Conservation (phyloP, 495 filamentous ascomycete genomes). For the Aspergillus incahuasiensis region DNA sequence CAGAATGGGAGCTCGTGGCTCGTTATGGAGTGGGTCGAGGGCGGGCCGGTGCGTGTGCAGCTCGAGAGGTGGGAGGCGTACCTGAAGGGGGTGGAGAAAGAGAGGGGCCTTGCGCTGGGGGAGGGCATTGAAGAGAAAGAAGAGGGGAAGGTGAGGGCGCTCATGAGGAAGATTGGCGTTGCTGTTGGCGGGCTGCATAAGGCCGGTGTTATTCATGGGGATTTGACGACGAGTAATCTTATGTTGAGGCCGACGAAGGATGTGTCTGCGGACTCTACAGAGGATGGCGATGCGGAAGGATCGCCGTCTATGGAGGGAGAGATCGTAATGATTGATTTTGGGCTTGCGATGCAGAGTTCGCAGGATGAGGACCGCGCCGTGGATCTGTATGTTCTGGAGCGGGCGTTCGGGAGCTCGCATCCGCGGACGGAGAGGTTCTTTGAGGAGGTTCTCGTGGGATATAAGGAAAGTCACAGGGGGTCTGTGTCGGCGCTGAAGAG, state of each 20-base stretch:
- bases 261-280: constrained; percentile 7
- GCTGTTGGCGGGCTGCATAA: constrained; percentile 78
- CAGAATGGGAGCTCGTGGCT: constrained; percentile 51
- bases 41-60: constrained; percentile 59
- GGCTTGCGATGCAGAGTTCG: constrained; percentile 75
- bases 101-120: background rate
- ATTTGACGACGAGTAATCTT: constrained; percentile 96
- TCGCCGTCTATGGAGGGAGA: constrained; percentile 54
- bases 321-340: constrained; percentile 92
- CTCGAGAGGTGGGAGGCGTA: constrained; percentile 59
- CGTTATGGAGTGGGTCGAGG: constrained; percentile 85
- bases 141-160: constrained; percentile 40
- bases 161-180: constrained; percentile 69
- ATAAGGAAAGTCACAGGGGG: constrained; percentile 56
- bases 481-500: constrained; percentile 62
- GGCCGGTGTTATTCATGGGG: constrained; percentile 84
- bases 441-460: constrained; percentile 54
- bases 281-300: constrained; percentile 25
- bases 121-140: constrained; percentile 26
- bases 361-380: constrained; percentile 93
- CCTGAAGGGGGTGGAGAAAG: background rate
- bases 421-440: constrained; percentile 79
- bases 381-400: constrained; percentile 93
- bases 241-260: constrained; percentile 66
- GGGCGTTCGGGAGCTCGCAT: constrained; percentile 95